phyloP scores from a whole-genome alignment of 768 basidiomycete genomes.

The Termitomyces sp. region DNA sequence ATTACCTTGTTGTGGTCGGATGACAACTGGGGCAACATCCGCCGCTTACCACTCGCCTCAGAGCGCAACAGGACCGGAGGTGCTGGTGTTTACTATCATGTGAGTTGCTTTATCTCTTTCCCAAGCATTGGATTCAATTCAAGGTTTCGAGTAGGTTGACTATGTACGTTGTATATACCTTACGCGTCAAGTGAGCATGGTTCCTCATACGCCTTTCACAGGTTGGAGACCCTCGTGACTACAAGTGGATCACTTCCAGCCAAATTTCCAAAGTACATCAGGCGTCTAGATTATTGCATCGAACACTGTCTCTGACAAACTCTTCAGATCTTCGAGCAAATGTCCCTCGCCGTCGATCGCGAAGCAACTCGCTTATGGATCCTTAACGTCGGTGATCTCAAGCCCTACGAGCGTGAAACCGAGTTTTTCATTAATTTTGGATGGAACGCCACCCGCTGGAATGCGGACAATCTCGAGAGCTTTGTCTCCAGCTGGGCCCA shows the following conservation, averaged over 20 bases:
- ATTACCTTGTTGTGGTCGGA: slow-evolving; percentile 67
- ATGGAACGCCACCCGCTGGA: slow-evolving; percentile 56
- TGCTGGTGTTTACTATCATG: slow-evolving; percentile 68
- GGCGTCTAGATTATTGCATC: not conserved
- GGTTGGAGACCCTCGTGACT: slow-evolving; percentile 61
- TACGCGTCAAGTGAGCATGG: not conserved
- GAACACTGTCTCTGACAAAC: not conserved
- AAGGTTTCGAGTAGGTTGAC: slow-evolving; percentile 31
- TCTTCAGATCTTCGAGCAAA: slow-evolving; percentile 54
- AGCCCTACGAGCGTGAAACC: slow-evolving; percentile 65
- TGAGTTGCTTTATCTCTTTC: slow-evolving; percentile 17
- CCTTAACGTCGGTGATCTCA: slow-evolving; percentile 72
- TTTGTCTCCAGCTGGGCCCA: slow-evolving; percentile 57
- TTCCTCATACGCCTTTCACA: slow-evolving; percentile 16
- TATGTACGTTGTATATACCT: slow-evolving; percentile 26
- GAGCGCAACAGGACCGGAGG: slow-evolving; percentile 62
- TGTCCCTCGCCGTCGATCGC: slow-evolving; percentile 58
- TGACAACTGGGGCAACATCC: slow-evolving; percentile 73
- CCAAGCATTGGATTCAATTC: not conserved
- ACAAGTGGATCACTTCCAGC: slow-evolving; percentile 63
- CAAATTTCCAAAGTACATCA: slow-evolving; percentile 43
- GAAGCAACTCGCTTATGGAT: slow-evolving; percentile 61
- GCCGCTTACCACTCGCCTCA: slow-evolving; percentile 46
- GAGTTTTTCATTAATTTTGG: slow-evolving; percentile 65
- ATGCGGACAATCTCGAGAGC: slow-evolving; percentile 41